Percentiles rank a stretch among this genome's conserved stretches.
Evolutionary conservation across 352 stramenopile genomes (phyloP).

Genomic region (Globisporangium okanoganense): DNA sequence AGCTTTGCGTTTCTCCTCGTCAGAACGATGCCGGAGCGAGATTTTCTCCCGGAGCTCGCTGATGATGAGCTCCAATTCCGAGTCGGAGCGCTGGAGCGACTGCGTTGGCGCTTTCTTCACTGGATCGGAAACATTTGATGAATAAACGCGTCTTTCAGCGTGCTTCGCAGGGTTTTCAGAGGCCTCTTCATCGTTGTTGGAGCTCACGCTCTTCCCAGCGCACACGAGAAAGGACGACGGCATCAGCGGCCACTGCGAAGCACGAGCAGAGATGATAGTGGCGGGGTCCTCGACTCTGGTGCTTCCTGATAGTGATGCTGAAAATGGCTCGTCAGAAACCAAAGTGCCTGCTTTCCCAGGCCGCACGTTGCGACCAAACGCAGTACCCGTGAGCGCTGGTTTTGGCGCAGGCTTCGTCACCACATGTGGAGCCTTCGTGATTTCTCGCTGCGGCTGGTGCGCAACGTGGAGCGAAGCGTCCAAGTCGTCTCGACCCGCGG

Average conservation of each 20-base stretch:
- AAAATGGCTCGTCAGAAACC: not conserved
- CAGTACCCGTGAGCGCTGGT: slow-evolving; percentile 2
- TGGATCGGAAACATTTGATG: not conserved
- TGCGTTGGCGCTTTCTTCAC: not conserved
- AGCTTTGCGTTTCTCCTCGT: slow-evolving; percentile 10
- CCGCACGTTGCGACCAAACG: slow-evolving; percentile 8
- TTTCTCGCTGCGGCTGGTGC: not conserved
- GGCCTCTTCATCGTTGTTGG: slow-evolving; percentile 13
- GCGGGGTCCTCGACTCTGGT: not conserved
- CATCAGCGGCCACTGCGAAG: not conserved
- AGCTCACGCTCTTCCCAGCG: slow-evolving; percentile 6
- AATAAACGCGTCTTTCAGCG: not conserved
- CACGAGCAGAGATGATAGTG: no score
- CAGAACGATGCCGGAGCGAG: slow-evolving; percentile 28
- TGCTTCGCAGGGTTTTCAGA: not conserved
- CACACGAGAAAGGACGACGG: slow-evolving; percentile 12
- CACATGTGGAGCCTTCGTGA: not conserved
- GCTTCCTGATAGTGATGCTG: no score
- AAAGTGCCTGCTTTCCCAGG: not conserved
- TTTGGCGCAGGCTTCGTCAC: not conserved
- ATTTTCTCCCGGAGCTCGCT: slow-evolving; percentile 55
- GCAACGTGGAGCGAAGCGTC: not conserved
- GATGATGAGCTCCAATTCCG: slow-evolving; percentile 68
- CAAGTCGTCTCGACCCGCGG: not conserved
- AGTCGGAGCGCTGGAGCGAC: slow-evolving; percentile 36